Base-by-base conservation (phyloP, 208 protist genomes). In the Wallacemonas sp. region DNA sequence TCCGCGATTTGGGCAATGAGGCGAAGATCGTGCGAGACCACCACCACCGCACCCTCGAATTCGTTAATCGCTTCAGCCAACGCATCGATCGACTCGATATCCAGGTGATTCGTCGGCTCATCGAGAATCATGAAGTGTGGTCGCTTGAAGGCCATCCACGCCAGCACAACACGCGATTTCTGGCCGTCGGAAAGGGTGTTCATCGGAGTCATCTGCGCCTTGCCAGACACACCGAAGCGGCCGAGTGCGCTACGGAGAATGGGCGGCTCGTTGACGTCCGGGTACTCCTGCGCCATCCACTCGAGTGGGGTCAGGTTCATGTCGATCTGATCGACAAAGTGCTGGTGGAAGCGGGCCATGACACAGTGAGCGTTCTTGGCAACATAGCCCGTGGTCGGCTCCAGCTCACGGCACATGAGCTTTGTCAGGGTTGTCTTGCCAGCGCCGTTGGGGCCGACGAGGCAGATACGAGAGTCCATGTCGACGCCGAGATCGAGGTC, bases 101-200 rank as follows among this genome's bases (percentile, higher is more conserved):
- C 97, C 34, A 99, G 75, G 71, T 98, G 95, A 72, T 99, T 99
- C 2, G 97, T 99, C 15, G 97, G 97, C 88, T 99, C 98, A 73
- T 99, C 98, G 30, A 99, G 82, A 68, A 99, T 92, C 60, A 99
- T 87, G 30, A 99, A 94, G 71, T 99, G 97, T 3, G 97, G 97
- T n/a, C 86, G 72, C 45, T 71, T 65, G 74, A 95, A 95, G 2
- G 94, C 81, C 58, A 99, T 83, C 79, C 95, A 97, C 12, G 96
- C 80, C 42, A 99, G 95, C 57, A 98, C 95, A 5, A 99, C 96
- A 55, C 98, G 86, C 37, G 92, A 95, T 81, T 99, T 99, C 73
- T 99, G 97, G 2, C 98, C 98, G 42, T 98, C 98, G 1, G 86
- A 97, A 6, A 99, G 87, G n/a, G 77, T 89, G 37, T 85, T 81